phyloP scores from a whole-genome alignment of 257 asterid species.

The Euphrasia confusa region DNA sequence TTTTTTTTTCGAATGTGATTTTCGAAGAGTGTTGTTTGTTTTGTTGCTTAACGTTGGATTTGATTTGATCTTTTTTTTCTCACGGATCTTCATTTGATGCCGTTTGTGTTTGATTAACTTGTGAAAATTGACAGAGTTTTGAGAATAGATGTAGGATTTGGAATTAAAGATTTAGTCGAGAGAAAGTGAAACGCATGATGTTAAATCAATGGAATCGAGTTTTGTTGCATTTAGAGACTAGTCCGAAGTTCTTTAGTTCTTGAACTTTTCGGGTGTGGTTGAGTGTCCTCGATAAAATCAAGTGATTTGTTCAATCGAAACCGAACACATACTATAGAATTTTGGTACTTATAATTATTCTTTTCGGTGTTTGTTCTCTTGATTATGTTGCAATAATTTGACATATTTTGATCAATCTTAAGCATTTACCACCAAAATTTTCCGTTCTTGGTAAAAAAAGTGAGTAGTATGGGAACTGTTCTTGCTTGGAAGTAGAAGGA shows the following conservation, averaged over 20 bases:
- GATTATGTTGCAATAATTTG: slow-evolving; percentile 2
- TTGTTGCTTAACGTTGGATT: slow-evolving; percentile 6
- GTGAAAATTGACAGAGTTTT: neutral
- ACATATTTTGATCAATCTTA: neutral
- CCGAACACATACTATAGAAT: neutral
- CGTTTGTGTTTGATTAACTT: slow-evolving; percentile 4
- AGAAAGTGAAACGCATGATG: slow-evolving; percentile 1
- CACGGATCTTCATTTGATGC: slow-evolving; percentile 13
- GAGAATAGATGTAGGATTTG: slow-evolving; percentile 4
- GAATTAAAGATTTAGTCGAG: slow-evolving; percentile 1
- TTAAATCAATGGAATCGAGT: neutral
- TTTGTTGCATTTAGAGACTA: neutral
- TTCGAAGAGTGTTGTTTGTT: slow-evolving; percentile 12
- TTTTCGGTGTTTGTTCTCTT: neutral
- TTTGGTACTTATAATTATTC: too few relatives aligned
- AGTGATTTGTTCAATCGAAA: neutral
- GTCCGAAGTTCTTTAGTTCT: neutral
- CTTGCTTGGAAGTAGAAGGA: slow-evolving; percentile 1
- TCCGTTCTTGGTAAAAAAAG: too few relatives aligned
- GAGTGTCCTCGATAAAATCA: neutral
- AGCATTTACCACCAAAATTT: too few relatives aligned
- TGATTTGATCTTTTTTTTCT: neutral
- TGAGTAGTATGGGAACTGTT: neutral
- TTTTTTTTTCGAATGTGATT: slow-evolving; percentile 3
- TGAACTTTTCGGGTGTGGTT: neutral